phyloP scores from a whole-genome alignment of 208 protist species.

The Borovskyia barvae region DNA sequence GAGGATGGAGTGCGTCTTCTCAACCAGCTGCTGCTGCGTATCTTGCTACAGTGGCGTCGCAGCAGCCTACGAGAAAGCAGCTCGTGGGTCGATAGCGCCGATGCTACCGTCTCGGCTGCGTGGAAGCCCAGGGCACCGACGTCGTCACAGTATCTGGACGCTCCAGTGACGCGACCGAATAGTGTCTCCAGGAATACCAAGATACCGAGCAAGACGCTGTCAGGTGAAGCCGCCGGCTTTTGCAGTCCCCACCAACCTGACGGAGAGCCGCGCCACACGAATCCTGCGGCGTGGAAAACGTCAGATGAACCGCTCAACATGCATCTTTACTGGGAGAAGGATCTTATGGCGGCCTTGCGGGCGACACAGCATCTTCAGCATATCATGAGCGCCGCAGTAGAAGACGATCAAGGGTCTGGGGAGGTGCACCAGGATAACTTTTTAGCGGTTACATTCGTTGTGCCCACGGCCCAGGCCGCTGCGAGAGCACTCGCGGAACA shows the following conservation, averaged over 20 bases:
- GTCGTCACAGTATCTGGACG: too few species aligned
- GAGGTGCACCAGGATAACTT: not conserved
- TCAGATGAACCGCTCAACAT: not conserved
- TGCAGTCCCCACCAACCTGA: too few species aligned
- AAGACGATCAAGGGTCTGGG: not conserved
- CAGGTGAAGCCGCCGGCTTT: too few species aligned
- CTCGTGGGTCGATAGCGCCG: too few species aligned
- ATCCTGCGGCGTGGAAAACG: too few species aligned
- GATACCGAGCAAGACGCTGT: too few species aligned
- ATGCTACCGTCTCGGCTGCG: too few species aligned
- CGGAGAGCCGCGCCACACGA: too few species aligned
- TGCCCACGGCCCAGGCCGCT: slow-evolving; percentile 24
- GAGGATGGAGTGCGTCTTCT: slow-evolving; percentile 17
- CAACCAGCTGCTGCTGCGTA: slow-evolving; percentile 18
- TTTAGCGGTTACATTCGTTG: slow-evolving; percentile 4
- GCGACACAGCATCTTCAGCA: slow-evolving; percentile 10
- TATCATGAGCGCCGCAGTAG: not conserved
- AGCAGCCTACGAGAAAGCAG: not conserved
- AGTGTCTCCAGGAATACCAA: too few species aligned
- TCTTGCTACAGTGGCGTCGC: slow-evolving; percentile 20
- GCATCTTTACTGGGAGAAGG: slow-evolving; percentile 10
- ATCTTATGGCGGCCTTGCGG: slow-evolving; percentile 14
- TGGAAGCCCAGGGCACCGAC: too few species aligned
- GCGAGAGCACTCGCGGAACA: slow-evolving; percentile 37
- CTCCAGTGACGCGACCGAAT: too few species aligned